Conservation (phyloP, 305 asterid species). For the Fraxinus ornus region DNA sequence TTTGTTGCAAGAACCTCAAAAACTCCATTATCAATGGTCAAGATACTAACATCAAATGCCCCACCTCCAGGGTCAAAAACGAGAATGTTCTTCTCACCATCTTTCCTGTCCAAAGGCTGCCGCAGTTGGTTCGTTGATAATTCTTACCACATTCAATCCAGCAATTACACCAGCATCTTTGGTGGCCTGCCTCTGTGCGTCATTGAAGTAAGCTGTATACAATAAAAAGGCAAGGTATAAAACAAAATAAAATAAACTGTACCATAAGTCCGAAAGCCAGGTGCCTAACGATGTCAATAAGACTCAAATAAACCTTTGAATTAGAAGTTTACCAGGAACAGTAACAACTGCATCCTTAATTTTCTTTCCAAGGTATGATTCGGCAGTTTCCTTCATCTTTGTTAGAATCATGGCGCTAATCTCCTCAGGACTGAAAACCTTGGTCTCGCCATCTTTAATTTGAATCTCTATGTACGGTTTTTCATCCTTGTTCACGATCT, state of each 20-base stretch:
- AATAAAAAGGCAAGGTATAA: neutral
- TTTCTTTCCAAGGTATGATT: no score
- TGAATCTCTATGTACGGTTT: conserved; percentile 68
- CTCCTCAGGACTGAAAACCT: conserved; percentile 87
- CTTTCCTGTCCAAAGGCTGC: conserved; percentile 92
- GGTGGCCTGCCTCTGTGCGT: conserved; percentile 90
- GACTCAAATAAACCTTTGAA: no score
- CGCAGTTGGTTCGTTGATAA: conserved; percentile 85
- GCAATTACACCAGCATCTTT: conserved; percentile 80
- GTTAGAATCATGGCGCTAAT: conserved; percentile 62
- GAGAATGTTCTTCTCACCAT: conserved; percentile 80
- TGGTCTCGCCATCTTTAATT: conserved; percentile 66
- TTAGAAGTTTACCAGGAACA: no score
- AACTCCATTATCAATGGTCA: conserved; percentile 76
- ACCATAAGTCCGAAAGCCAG: no score
- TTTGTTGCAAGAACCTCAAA: conserved; percentile 85
- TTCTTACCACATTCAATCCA: conserved; percentile 75
- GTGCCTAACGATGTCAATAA: no score
- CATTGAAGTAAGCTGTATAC: conserved; percentile 76
- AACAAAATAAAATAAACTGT: no score
- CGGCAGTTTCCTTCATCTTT: no score
- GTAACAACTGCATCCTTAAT: no score
- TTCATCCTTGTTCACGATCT: conserved; percentile 74
- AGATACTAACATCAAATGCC: conserved; percentile 79
- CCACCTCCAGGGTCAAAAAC: conserved; percentile 92